Base-by-base conservation (phyloP, 129 eudicot species). In the Centella asiatica region DNA sequence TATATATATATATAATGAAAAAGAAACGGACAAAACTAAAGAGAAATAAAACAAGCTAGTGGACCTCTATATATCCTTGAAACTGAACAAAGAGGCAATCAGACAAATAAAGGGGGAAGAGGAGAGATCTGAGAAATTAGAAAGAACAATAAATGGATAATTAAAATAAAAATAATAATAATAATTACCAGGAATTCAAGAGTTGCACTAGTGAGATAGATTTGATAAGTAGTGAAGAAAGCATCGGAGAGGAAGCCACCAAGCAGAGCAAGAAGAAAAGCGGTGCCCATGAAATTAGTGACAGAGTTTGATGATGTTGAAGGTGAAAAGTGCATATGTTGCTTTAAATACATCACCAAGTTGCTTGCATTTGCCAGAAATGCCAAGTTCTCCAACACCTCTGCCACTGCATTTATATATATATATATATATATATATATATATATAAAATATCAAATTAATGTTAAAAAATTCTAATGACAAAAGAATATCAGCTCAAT, bases 201-300 rank as follows among this genome's bases (percentile, higher is more conserved):
- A 58, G 78, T 53, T 1, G 95, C 93, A 67, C 85, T 83, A n/a
- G 74, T 73, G 53, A 86, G 64, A 70, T 81, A 86, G 74, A 83
- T 82, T 44, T 73, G 66, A 64, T 74, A 83, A 52, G 94, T 72
- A 61, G 94, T 83, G 70, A 83, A 81, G 75, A 83, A 75, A 62
- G 97, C 89, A 68, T 90, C 97, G 17, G 94, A 90, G 13, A 86
- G 68, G 77, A 90, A 86, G 69, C 97, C 97, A 53, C 97, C 97
- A 39, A 90, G 83, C 26, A 90, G 88, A 40, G 97, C 95, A 7
- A 86, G 83, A 29, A 90, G 82, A 59, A 86, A 90, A 57, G 97
- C 97, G 14, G 97, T 86, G 20, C 95, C 97, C 95, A 90, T 86
- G 78, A 90, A 90, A 71, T 90, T 74, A 32, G 97, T 90, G 70